Conservation (phyloP, 2,329 filamentous ascomycete species). For the Calonectria hongkongensis region DNA sequence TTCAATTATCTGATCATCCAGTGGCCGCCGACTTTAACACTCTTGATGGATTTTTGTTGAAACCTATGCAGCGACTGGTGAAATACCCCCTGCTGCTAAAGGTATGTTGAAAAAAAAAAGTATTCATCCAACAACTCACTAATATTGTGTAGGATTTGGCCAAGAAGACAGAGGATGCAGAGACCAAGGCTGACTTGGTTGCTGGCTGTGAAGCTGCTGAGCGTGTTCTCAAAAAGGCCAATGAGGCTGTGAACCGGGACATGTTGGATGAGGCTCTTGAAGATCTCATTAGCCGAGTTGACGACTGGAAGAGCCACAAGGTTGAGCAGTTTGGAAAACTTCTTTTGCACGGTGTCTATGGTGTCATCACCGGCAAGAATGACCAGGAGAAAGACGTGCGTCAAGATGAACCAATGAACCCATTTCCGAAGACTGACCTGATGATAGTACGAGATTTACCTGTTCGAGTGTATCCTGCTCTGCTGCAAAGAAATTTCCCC, state of each 20-base stretch:
- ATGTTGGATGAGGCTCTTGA: conserved; percentile 88
- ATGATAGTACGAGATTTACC: conserved; percentile 92
- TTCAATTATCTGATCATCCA: conserved; percentile 82
- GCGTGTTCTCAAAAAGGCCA: conserved; percentile 87
- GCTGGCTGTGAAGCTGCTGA: conserved; percentile 88
- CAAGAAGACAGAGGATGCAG: conserved; percentile 87
- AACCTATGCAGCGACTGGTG: conserved; percentile 95
- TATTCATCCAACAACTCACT: conserved; percentile 43
- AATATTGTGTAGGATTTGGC: conserved; percentile 80
- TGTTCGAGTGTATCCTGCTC: conserved; percentile 95
- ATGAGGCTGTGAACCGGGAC: conserved; percentile 92
- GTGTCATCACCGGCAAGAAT: conserved; percentile 90
- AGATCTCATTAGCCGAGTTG: conserved; percentile 87
- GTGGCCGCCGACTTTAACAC: conserved; percentile 93
- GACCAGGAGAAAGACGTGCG: conserved; percentile 92
- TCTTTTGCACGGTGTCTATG: conserved; percentile 91
- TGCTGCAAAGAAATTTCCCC: conserved; percentile 97
- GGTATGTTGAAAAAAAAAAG: conserved; percentile 65
- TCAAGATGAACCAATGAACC: conserved; percentile 53
- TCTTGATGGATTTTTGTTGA: conserved; percentile 92
- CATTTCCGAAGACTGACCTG: conserved; percentile 40
- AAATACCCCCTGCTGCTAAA: conserved; percentile 95
- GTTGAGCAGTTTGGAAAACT: conserved; percentile 94
- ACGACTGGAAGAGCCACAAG: conserved; percentile 97
- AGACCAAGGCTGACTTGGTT: conserved; percentile 82